phyloP scores from a whole-genome alignment of 2,329 filamentous ascomycete genomes.

The Chaetomium sp. region DNA sequence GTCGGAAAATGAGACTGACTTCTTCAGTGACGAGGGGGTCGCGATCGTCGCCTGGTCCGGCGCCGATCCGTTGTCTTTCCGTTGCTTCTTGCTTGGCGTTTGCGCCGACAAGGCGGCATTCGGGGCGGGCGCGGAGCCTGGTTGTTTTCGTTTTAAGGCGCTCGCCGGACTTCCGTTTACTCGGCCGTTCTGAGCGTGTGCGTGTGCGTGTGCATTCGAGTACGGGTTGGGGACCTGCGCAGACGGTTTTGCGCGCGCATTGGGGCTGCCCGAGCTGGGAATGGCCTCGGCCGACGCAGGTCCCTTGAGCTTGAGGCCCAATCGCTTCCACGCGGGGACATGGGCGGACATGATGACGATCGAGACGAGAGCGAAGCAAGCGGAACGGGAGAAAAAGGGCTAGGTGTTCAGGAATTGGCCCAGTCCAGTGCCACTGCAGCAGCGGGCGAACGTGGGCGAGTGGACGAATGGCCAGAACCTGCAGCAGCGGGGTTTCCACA shows the following conservation, averaged over 20 bases:
- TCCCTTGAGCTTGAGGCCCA: slow-evolving; percentile 56
- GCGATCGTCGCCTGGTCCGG: slow-evolving; percentile 8
- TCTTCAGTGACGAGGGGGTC: slow-evolving; percentile 27
- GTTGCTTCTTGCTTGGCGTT: slow-evolving; percentile 32
- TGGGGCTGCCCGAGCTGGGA: slow-evolving; percentile 20
- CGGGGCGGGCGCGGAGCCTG: slow-evolving; percentile 30
- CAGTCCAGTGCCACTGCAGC: not conserved
- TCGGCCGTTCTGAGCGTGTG: slow-evolving; percentile 10
- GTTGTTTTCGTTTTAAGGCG: slow-evolving; percentile 44
- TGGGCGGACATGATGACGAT: slow-evolving; percentile 37
- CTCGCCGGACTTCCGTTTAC: slow-evolving; percentile 27
- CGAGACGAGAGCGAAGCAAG: slow-evolving; percentile 26
- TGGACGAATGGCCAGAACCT: slow-evolving; percentile 5
- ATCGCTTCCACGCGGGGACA: slow-evolving; percentile 55
- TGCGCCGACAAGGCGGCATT: slow-evolving; percentile 14
- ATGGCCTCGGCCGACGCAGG: slow-evolving; percentile 31
- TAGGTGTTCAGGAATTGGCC: slow-evolving; percentile 7
- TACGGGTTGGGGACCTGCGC: slow-evolving; percentile 20
- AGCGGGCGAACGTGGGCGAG: not conserved
- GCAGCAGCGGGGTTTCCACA: slow-evolving; percentile 13
- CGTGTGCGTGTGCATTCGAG: not conserved
- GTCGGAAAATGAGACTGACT: slow-evolving; percentile 46
- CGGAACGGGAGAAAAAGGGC: not conserved
- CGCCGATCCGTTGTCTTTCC: slow-evolving; percentile 22
- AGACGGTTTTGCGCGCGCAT: slow-evolving; percentile 15